Base-by-base conservation (phyloP, 495 filamentous ascomycete genomes). In the Penicillium lividum region DNA sequence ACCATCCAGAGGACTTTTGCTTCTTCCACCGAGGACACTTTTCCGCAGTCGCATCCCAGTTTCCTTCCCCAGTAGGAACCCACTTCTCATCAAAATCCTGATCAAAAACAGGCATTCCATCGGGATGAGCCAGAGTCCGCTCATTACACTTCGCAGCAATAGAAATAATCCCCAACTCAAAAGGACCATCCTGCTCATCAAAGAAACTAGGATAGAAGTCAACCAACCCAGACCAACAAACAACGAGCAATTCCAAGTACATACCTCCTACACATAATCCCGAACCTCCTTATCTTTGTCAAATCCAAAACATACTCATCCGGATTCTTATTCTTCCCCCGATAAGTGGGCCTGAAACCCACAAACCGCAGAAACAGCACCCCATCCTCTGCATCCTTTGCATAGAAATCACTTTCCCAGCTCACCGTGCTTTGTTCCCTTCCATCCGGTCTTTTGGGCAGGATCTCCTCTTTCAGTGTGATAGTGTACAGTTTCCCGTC, bases 261-360 rank as follows among this genome's bases (percentile, higher is more conserved):
- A 51, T 72, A 90, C 89, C 90, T 93, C 64, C 90, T 72, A 73
- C 88, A 86, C 89, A 93, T 90, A 28, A 93, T 73, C 38, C 85
- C 83, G 10, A 94, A 69, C 53, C 86, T 78, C 68, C 80, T 86
- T n/a, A 93, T 75, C 54, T 74, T 66, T 51, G 69, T 75, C 53
- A 77, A 61, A 64, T 90, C 77, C 61, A 93, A 64, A 0, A 80
- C 77, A 69, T 85, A 81, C n/a, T 80, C 22, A 2, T 22, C 22
- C 22, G 22, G 22, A 22, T 2, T 71, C 59, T 78, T 74, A 60
- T 83, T 74, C 64, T 80, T 84, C 0, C 91, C 91, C 5, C 91
- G 75, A 71, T 89, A 96, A 3, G 85, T 92, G 0, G 90, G 71
- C 61, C 79, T 84, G 25, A 96, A 84, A 9, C 81, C 82, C 3